Base-by-base conservation (phyloP, 2,329 filamentous ascomycete species). In the Magnaporthiopsis poae region DNA sequence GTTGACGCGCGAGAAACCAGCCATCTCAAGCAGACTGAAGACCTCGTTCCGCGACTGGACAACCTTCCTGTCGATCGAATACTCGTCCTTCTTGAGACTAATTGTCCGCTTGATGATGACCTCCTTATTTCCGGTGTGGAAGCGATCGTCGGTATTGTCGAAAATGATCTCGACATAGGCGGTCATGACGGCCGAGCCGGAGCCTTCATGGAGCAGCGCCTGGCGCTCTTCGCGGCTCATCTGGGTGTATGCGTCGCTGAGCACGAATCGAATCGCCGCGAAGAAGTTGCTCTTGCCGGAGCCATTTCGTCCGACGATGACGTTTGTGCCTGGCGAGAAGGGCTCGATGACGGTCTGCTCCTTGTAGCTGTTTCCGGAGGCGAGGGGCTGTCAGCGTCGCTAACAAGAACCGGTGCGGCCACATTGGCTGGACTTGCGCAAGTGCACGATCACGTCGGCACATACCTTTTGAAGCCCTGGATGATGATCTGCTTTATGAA, bases 401-500 rank as follows among this genome's bases (percentile, higher is more conserved):
- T 7, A 5, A n/a, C 5, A 18, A 21, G 46, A n/a, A 21, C 46
- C 46, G 5, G 18, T n/a, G 46, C 35, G 15, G 65, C 65, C 29
- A 46, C n/a, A 62, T 33, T 52, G 63, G 59, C 64, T 62, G 61
- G 62, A 66, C 63, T 59, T 63, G 61, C 25, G 67, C 61, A 39
- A 21, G 52, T 18, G 46, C 46, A 52, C 18, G 18, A 13, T 7
- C 15, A n/a, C 21, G 63, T 61, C 66, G 60, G 65, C 67, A 75
- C 79, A 71, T 78, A 96, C 92, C 92, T 97, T 81, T 99, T 99
- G 82, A 99, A 99, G 87, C 95, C 95, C 79, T 99, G 95, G 76
- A 99, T 98, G 78, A 97, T 98, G 78, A 98, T 97, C 82, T 99
- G 95, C 80, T 99, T 99, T 85, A 99, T 97, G 82, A 96, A 95